These are phyloP conservation scores for Microdochium nivale DNA, from an alignment of 2,329 filamentous ascomycete genomes.

Conservation along the genomic window DNA sequence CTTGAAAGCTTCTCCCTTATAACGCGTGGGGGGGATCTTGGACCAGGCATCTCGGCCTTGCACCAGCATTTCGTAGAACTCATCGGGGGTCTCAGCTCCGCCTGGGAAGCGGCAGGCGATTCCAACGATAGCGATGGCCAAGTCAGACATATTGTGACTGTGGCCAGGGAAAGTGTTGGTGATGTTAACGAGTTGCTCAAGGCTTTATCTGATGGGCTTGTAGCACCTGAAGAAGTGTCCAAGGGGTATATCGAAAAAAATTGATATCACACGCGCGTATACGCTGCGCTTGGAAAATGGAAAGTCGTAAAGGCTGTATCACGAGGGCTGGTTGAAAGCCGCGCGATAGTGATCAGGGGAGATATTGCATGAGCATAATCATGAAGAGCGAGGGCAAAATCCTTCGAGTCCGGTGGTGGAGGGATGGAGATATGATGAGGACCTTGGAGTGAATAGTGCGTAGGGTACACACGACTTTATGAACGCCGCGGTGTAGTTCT, in stretches of 20 bases:
- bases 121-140: constrained; percentile 2
- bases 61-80: background rate
- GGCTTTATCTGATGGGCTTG: background rate
- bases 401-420: background rate
- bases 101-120: constrained; percentile 3
- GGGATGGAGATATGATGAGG: background rate
- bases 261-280: background rate
- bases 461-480: too few relatives aligned
- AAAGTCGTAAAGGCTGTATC: background rate
- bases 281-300: background rate
- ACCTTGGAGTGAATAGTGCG: too few relatives aligned
- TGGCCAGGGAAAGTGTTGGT: too few relatives aligned
- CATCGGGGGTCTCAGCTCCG: background rate
- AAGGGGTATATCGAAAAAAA: background rate
- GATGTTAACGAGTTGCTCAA: background rate
- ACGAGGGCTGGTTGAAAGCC: background rate
- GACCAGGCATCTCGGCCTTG: background rate
- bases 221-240: background rate
- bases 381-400: background rate
- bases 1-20: constrained; percentile 1
- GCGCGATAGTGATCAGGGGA: background rate
- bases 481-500: too few relatives aligned
- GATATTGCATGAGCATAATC: background rate
- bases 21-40: background rate
- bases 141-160: background rate